phyloP scores from a whole-genome alignment of 768 basidiomycete species.

The Psilocybe cyanescens region DNA sequence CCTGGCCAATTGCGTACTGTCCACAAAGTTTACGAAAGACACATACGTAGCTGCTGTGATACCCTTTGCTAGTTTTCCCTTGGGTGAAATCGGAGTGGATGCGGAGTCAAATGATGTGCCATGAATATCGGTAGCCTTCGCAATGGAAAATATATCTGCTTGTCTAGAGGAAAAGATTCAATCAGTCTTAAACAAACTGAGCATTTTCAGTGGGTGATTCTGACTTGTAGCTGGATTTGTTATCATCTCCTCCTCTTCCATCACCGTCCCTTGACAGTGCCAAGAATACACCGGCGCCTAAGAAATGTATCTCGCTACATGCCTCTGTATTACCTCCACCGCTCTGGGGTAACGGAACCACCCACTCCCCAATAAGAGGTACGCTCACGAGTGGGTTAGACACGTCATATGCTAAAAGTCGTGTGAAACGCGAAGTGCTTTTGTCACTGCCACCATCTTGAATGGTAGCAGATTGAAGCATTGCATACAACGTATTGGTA shows the following conservation, averaged over 20 bases:
- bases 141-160: slow-evolving; percentile 62
- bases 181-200: background rate
- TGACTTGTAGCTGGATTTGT: slow-evolving; percentile 57
- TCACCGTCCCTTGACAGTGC: slow-evolving; percentile 62
- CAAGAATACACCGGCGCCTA: slow-evolving; percentile 57
- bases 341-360: slow-evolving; percentile 59
- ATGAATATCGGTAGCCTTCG: slow-evolving; percentile 63
- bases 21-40: slow-evolving; percentile 58
- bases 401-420: slow-evolving; percentile 60
- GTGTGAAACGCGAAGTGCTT: slow-evolving; percentile 52
- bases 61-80: slow-evolving; percentile 47
- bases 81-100: slow-evolving; percentile 50
- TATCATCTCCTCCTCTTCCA: slow-evolving; percentile 57
- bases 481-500: slow-evolving; percentile 57
- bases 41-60: slow-evolving; percentile 59
- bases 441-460: slow-evolving; percentile 63
- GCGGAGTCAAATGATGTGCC: slow-evolving; percentile 58
- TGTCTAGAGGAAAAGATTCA: slow-evolving; percentile 38
- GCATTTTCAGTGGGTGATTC: slow-evolving; percentile 11
- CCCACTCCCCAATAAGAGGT: slow-evolving; percentile 57
- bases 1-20: slow-evolving; percentile 54
- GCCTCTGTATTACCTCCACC: slow-evolving; percentile 50
- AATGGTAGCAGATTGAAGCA: slow-evolving; percentile 65
- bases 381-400: slow-evolving; percentile 36
- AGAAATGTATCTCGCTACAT: slow-evolving; percentile 62